phyloP scores from a whole-genome alignment of 257 asterid species.

The Solanum peruvianum region DNA sequence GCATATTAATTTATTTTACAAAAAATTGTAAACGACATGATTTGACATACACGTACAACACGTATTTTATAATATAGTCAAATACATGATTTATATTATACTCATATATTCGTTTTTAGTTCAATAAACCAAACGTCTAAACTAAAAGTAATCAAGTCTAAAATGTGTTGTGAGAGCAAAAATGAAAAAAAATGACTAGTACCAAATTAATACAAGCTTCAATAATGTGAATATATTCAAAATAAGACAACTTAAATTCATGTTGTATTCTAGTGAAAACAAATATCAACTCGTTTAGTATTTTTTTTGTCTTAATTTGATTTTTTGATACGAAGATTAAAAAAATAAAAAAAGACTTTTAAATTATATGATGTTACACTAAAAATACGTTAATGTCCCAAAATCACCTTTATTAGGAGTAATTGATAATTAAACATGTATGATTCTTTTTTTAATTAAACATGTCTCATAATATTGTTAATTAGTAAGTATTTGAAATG shows the following conservation, averaged over 20 bases:
- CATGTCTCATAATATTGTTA: too few species aligned
- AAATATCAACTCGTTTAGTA: neutral
- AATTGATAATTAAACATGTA: too few species aligned
- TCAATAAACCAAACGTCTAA: neutral
- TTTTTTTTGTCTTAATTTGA: neutral
- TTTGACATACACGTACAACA: neutral
- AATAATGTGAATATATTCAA: neutral
- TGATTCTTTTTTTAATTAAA: too few species aligned
- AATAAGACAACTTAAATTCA: neutral
- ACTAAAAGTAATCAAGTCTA: neutral
- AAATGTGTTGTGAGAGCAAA: neutral
- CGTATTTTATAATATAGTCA: neutral
- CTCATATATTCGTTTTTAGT: neutral
- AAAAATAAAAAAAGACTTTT: too few species aligned
- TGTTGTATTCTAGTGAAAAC: neutral
- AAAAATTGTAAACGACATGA: neutral
- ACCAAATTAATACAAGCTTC: neutral
- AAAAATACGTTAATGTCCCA: too few species aligned
- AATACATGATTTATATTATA: neutral
- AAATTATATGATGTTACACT: too few species aligned
- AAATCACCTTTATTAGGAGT: too few species aligned
- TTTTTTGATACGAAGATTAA: too few species aligned
- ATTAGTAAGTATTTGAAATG: too few species aligned
- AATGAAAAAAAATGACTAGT: neutral
- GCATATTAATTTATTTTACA: neutral